phyloP scores from a whole-genome alignment of 768 basidiomycete species.

The Russula earlei region DNA sequence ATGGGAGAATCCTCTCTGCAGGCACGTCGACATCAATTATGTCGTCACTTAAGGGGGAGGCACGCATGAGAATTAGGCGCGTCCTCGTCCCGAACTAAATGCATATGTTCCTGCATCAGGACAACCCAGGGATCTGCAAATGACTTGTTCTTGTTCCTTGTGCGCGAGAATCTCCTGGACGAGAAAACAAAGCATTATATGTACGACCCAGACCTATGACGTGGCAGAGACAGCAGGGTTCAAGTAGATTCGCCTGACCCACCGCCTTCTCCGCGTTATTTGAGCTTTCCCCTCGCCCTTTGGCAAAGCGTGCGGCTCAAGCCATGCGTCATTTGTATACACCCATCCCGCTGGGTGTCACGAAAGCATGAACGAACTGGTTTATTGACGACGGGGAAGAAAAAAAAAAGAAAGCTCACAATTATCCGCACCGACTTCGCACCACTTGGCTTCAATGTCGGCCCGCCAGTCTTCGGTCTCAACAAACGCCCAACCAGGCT shows the following conservation, averaged over 20 bases:
- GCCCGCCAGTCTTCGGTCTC: constrained; percentile 71
- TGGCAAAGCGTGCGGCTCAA: constrained; percentile 36
- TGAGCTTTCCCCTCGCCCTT: constrained; percentile 34
- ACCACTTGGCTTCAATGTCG: constrained; percentile 54
- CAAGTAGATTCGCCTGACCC: constrained; percentile 60
- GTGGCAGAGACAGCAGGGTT: neutral
- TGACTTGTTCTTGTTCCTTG: no score
- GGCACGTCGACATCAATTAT: no score
- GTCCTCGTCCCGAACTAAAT: no score
- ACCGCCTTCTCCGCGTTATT: constrained; percentile 58
- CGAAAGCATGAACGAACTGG: constrained; percentile 19
- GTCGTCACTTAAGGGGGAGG: neutral
- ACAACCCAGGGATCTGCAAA: no score
- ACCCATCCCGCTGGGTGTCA: constrained; percentile 59
- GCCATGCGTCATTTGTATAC: constrained; percentile 73
- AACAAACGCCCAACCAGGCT: constrained; percentile 64
- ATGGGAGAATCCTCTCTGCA: no score
- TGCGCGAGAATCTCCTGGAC: neutral
- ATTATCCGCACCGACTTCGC: constrained; percentile 30
- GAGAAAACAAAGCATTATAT: neutral
- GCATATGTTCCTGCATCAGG: no score
- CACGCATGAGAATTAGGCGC: no score
- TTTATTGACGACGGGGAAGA: no score
- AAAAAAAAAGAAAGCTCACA: constrained; percentile 23
- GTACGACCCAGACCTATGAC: neutral